Percentiles rank a stretch among this genome's conserved stretches.
phyloP scores from a whole-genome alignment of 352 stramenopile genomes.

The Globisporangium cystogenes region DNA sequence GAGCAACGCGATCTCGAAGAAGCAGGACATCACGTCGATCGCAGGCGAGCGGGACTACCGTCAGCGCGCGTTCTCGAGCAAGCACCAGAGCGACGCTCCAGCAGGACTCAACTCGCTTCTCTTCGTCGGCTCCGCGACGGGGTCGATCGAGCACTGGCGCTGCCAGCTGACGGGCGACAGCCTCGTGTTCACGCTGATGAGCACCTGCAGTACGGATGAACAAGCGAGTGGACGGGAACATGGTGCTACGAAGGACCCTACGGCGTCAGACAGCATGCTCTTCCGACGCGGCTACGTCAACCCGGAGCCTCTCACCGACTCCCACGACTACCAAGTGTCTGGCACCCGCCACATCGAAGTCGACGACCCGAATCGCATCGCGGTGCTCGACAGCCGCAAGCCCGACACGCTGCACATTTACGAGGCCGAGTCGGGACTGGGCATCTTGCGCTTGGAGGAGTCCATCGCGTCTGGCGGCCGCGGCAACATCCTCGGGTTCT shows the following conservation, averaged over 20 bases:
- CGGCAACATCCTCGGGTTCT: slow-evolving; percentile 62
- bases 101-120: slow-evolving; percentile 65
- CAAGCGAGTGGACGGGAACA: too few relatives aligned
- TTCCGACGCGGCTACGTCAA: slow-evolving; percentile 28
- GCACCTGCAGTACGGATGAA: slow-evolving; percentile 15
- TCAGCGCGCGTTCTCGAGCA: slow-evolving; percentile 67
- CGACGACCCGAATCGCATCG: slow-evolving; percentile 79
- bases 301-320: neutral
- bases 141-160: slow-evolving; percentile 70
- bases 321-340: neutral
- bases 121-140: slow-evolving; percentile 58
- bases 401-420: slow-evolving; percentile 61
- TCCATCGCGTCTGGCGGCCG: slow-evolving; percentile 47
- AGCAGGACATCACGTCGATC: slow-evolving; percentile 67
- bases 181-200: slow-evolving; percentile 79
- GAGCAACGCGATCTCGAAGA: slow-evolving; percentile 34
- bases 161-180: slow-evolving; percentile 41
- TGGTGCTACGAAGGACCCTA: neutral
- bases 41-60: slow-evolving; percentile 75
- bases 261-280: slow-evolving; percentile 11
- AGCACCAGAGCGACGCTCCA: slow-evolving; percentile 13
- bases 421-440: slow-evolving; percentile 75
- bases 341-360: slow-evolving; percentile 76
- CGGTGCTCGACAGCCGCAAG: slow-evolving; percentile 42
- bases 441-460: slow-evolving; percentile 70